A percentile compares a stretch with the other conserved stretches of the same genome.
Evolutionary conservation across 2,329 filamentous ascomycete genomes (phyloP).

Genomic region (Sporothrix pseudoabietina): DNA sequence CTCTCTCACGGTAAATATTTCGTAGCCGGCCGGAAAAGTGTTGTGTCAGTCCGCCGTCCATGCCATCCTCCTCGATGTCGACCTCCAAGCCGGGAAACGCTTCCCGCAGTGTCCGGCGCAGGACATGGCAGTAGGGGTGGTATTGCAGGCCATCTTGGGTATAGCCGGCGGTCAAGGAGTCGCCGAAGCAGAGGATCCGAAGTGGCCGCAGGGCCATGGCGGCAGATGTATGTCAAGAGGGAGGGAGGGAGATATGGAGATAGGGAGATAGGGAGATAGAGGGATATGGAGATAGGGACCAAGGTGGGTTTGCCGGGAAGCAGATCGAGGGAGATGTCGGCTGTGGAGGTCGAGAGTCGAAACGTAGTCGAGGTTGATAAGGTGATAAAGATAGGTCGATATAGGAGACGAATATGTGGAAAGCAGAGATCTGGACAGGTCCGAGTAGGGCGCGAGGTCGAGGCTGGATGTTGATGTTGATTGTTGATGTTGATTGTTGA

Average conservation of each 20-base stretch:
- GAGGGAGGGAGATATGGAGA: background rate
- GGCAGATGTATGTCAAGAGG: too few species aligned
- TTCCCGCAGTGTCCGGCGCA: conserved; percentile 50
- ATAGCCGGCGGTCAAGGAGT: conserved; percentile 65
- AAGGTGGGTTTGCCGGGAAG: background rate
- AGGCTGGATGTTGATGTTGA: background rate
- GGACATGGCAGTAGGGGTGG: conserved; percentile 57
- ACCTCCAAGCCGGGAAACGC: conserved; percentile 45
- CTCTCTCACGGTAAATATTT: background rate
- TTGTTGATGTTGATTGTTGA: background rate
- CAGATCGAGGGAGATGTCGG: background rate
- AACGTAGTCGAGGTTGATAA: background rate
- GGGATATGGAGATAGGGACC: background rate
- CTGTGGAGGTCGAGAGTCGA: background rate
- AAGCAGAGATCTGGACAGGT: background rate
- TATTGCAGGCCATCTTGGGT: conserved; percentile 45
- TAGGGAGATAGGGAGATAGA: background rate
- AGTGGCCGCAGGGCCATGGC: conserved; percentile 43
- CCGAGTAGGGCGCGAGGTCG: background rate
- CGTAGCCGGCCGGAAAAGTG: conserved; percentile 38
- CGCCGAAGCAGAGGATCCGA: conserved; percentile 64
- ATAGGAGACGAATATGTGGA: background rate
- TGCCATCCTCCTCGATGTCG: conserved; percentile 39
- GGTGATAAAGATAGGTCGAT: background rate
- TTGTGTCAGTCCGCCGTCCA: conserved; percentile 37